These are phyloP conservation scores for Scutellaria baicalensis DNA, from an alignment of 257 asterid species.

Conservation along the genomic window DNA sequence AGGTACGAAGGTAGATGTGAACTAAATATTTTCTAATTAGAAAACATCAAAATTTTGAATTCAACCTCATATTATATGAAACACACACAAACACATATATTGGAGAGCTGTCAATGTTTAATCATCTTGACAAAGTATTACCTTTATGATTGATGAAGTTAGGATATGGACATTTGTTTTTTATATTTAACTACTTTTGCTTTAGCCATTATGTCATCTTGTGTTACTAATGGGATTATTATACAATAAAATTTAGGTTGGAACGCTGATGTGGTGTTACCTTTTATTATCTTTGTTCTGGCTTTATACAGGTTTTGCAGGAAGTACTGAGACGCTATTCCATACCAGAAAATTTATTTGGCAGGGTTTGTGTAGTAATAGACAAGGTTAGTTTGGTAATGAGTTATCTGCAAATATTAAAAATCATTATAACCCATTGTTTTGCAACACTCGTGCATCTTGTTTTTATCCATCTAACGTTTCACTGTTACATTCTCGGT, in stretches of 20 bases:
- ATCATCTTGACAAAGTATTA: background rate
- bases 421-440: background rate
- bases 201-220: background rate
- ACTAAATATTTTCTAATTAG: background rate
- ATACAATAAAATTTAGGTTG: background rate
- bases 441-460: slow-evolving; percentile 3
- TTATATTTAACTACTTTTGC: background rate
- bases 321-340: slow-evolving; percentile 77
- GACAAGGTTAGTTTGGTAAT: slow-evolving; percentile 71
- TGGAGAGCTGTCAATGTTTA: background rate
- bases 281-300: slow-evolving; percentile 5
- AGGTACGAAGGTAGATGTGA: slow-evolving; percentile 41
- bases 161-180: background rate
- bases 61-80: background rate
- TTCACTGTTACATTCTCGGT: background rate
- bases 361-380: slow-evolving; percentile 80
- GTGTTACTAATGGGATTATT: background rate
- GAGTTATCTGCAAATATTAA: background rate
- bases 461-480: background rate
- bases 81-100: too few species aligned
- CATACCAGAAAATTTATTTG: slow-evolving; percentile 66
- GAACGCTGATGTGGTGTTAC: background rate
- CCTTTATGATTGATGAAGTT: background rate
- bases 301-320: slow-evolving; percentile 73
- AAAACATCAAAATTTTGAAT: background rate